Evolutionary conservation across 208 protist genomes (phyloP), one percentile per base, ranked within the genome.

Genomic region (Tritrichomonas foetus): DNA sequence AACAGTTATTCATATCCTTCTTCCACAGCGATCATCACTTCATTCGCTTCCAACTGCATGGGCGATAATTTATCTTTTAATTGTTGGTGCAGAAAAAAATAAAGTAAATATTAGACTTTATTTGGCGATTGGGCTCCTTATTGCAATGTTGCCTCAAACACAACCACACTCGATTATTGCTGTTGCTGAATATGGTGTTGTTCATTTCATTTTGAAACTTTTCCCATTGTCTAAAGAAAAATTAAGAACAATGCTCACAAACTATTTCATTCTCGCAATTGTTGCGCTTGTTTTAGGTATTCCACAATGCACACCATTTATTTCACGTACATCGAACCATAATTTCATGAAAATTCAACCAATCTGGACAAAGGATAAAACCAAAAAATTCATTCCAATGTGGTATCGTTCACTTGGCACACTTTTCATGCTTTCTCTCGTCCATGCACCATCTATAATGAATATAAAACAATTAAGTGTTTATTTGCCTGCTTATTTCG

Each of bases 301-400:
- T n/a, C 47, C 47, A 0, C 78, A 89, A 57, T 39, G 33, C 8
- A 89, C 33, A 33, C 41, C 41, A 39, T 89, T 53, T 39, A 16
- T 89, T 39, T 41, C 27, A 53, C 0, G 78, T 25, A 49, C 47
- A 53, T 2, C 1, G 0, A 44, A 49, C 2, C 33, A 50, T 5
- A 89, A 53, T 30, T 89, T 89, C 47, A 89, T 89, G 78, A 89
- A 49, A 39, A 39, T 89, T 61, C 47, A 53, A 9, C 78, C 78
- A 61, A 49, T 89, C 41, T 89, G 78, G 78, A 78, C 36, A 16
- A 33, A 47, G 5, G 74, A 84, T 25, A 84, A 84, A 84, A 33
- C 36, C 25, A 11, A 13, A 44, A 49, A 82, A 11, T 84, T 84
- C 20, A 33, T 84, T 53, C 3, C 3, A 69, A n/a, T 84, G 36